Evolutionary conservation across 192 early-diverging fungal genomes (phyloP).

Genomic region (Geranomyces variabilis): DNA sequence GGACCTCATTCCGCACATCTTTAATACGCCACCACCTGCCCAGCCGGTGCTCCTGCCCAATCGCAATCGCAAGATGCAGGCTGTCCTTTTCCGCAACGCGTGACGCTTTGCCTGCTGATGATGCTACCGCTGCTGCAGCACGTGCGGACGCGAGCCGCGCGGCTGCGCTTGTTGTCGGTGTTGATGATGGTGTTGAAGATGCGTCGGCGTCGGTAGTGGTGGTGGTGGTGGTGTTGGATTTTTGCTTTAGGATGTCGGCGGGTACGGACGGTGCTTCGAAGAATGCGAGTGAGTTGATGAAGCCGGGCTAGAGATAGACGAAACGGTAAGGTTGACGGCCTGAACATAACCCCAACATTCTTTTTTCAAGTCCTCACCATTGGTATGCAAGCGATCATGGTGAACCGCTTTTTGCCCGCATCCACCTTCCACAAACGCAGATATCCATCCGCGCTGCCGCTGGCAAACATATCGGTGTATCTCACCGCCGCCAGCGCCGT

Average conservation of each 20-base stretch:
- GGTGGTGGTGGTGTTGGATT: not conserved
- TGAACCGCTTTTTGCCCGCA: conserved; percentile 66
- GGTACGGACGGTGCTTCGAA: conserved; percentile 51
- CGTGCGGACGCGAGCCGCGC: conserved; percentile 18
- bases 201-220: conserved; percentile 8
- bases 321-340: not conserved
- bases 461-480: conserved; percentile 89
- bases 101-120: not conserved
- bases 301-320: conserved; percentile 41
- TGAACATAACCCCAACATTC: no score
- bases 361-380: conserved; percentile 49
- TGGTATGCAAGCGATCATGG: conserved; percentile 62
- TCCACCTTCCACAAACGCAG: conserved; percentile 87
- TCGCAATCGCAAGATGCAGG: conserved; percentile 66
- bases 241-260: not conserved
- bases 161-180: not conserved
- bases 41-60: conserved; percentile 87
- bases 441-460: conserved; percentile 84
- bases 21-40: conserved; percentile 89
- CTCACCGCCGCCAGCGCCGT: conserved; percentile 79
- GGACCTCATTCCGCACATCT: conserved; percentile 74
- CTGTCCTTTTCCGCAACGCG: conserved; percentile 19
- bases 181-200: not conserved
- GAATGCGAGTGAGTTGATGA: conserved; percentile 58
- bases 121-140: not conserved